Evolutionary conservation across 306 rosid genomes (phyloP).

Genomic region (Cucurbita maxima): DNA sequence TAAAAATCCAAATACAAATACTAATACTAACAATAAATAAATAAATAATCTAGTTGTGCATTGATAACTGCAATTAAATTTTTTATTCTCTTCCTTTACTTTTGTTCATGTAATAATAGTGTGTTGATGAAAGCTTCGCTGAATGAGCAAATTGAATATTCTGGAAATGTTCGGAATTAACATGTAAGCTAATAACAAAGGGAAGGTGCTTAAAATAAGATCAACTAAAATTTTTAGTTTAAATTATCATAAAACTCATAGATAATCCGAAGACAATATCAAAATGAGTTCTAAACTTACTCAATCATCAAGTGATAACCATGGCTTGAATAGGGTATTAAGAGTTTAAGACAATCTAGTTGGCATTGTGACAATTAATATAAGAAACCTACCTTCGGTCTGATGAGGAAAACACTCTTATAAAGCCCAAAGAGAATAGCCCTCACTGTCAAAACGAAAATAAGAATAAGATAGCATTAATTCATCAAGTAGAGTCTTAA

Average conservation of each 20-base stretch:
- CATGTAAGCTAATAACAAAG: neutral
- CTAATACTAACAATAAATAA: neutral
- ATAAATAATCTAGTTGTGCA: neutral
- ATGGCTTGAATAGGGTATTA: neutral
- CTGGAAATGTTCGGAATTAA: neutral
- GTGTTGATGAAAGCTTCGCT: neutral
- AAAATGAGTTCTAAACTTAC: neutral
- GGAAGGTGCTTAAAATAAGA: neutral
- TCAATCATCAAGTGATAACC: neutral
- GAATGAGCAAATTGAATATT: neutral
- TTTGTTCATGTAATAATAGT: neutral
- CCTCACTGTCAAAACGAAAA: conserved; percentile 33
- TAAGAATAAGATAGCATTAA: neutral
- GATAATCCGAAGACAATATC: neutral
- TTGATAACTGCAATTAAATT: neutral
- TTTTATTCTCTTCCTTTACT: neutral
- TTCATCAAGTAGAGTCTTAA: neutral
- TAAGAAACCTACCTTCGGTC: conserved; percentile 30
- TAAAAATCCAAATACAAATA: neutral
- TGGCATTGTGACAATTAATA: neutral
- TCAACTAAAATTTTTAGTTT: neutral
- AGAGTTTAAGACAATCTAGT: neutral
- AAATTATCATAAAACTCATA: neutral
- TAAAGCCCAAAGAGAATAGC: conserved; percentile 54
- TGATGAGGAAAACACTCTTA: conserved; percentile 33